These are phyloP conservation scores for Aulographum hederae DNA, from an alignment of 2,329 filamentous ascomycete species.

Conservation along the genomic window DNA sequence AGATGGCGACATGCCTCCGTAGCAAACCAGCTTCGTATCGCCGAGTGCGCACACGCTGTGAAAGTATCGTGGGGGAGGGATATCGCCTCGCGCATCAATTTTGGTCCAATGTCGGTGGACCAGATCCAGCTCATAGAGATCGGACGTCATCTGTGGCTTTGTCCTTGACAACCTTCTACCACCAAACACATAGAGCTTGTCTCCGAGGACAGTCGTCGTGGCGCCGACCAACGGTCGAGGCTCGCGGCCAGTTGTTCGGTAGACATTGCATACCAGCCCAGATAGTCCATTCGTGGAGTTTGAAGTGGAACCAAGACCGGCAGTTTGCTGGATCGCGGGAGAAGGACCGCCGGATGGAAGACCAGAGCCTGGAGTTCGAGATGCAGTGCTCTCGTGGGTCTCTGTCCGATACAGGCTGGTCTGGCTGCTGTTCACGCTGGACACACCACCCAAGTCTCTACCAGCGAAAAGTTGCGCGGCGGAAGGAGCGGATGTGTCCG, in stretches of 20 bases:
- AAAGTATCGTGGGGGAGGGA: constrained; percentile 86
- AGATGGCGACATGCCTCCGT: constrained; percentile 90
- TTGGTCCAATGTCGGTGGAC: constrained; percentile 88
- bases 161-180: constrained; percentile 73
- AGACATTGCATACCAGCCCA: constrained; percentile 49
- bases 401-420: constrained; percentile 21
- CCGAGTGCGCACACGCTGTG: constrained; percentile 89
- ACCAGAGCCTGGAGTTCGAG: constrained; percentile 19
- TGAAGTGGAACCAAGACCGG: constrained; percentile 17
- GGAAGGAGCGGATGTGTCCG: constrained; percentile 24
- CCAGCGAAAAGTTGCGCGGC: constrained; percentile 21
- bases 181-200: constrained; percentile 94
- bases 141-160: constrained; percentile 68
- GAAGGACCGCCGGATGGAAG: constrained; percentile 35
- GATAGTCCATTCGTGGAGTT: constrained; percentile 41
- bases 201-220: constrained; percentile 84
- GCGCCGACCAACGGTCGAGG: constrained; percentile 85
- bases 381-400: constrained; percentile 7
- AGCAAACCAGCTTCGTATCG: constrained; percentile 92
- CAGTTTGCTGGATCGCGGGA: constrained; percentile 16
- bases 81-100: constrained; percentile 63
- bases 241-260: constrained; percentile 75
- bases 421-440: constrained; percentile 26
- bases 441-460: constrained; percentile 15
- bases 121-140: constrained; percentile 85